A percentile compares a stretch with the other conserved stretches of the same genome.
These are phyloP conservation scores for Nicotiana tomentosiformis DNA, from an alignment of 257 asterid genomes.

Conservation along the genomic window DNA sequence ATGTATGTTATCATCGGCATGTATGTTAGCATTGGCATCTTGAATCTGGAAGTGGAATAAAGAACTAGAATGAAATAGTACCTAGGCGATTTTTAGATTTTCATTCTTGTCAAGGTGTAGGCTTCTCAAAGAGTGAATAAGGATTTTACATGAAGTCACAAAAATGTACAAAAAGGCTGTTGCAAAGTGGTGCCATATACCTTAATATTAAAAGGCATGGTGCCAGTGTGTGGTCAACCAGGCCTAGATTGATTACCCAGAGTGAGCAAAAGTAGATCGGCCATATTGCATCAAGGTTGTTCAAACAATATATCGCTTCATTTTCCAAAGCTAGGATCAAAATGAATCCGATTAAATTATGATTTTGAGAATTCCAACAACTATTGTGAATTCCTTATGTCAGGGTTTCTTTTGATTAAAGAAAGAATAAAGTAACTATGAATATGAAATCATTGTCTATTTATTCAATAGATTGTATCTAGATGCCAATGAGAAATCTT, in stretches of 20 bases:
- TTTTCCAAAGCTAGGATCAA: background rate
- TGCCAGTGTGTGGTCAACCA: background rate
- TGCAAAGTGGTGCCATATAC: background rate
- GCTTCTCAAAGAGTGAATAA: background rate
- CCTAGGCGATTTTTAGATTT: background rate
- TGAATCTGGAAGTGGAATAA: background rate
- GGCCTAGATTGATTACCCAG: background rate
- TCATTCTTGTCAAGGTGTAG: background rate
- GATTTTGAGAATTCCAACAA: background rate
- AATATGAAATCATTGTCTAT: background rate
- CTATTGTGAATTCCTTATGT: background rate
- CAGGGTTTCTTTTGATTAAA: background rate
- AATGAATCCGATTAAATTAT: background rate
- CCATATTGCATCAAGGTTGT: background rate
- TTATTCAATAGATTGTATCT: background rate
- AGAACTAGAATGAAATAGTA: background rate
- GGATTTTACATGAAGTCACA: background rate
- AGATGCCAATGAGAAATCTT: background rate
- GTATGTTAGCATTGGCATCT: background rate
- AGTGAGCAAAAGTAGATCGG: background rate
- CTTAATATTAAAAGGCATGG: background rate
- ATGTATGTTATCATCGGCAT: background rate
- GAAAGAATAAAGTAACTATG: background rate
- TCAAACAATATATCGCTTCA: background rate
- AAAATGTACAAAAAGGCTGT: background rate